phyloP scores from a whole-genome alignment of 148 eudicot genomes.

The Linanthus parryae region DNA sequence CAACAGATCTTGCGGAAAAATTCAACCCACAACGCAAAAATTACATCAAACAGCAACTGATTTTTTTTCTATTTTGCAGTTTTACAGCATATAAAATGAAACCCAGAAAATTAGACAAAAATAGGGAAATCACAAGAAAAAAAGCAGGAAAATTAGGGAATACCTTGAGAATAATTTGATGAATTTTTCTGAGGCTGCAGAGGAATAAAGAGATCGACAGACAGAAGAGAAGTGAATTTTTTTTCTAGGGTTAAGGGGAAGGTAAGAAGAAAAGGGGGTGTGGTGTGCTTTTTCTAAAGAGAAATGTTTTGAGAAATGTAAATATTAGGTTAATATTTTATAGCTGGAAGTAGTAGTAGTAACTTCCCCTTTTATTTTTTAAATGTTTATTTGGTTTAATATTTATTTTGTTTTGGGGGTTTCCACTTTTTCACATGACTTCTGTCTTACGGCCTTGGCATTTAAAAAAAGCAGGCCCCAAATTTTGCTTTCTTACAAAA shows the following conservation, averaged over 20 bases:
- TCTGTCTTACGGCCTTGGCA: not conserved
- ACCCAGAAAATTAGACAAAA: not conserved
- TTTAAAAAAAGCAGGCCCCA: not conserved
- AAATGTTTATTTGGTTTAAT: not conserved
- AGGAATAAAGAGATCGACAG: constrained; percentile 6
- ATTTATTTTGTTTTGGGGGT: not conserved
- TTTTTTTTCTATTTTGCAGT: constrained; percentile 3
- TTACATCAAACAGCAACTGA: not conserved
- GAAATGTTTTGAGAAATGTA: constrained; percentile 1
- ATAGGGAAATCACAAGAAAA: not conserved
- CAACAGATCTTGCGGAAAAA: constrained; percentile 10
- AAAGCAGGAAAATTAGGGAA: not conserved
- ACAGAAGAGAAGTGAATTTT: constrained; percentile 2
- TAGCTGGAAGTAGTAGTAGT: not conserved
- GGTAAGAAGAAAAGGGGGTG: constrained; percentile 3
- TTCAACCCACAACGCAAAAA: not conserved
- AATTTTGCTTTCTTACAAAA: too few species aligned
- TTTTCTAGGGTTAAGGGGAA: constrained; percentile 9
- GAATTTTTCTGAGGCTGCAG: constrained; percentile 3
- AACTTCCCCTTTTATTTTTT: not conserved
- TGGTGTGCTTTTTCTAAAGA: constrained; percentile 7
- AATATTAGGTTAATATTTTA: too few species aligned
- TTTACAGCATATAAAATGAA: constrained; percentile 1
- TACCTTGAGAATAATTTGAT: constrained; percentile 3
- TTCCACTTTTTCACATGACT: constrained; percentile 5